Evolutionary conservation across 2,329 filamentous ascomycete genomes (phyloP).

Genomic region (Aspergillus transmontanensis): DNA sequence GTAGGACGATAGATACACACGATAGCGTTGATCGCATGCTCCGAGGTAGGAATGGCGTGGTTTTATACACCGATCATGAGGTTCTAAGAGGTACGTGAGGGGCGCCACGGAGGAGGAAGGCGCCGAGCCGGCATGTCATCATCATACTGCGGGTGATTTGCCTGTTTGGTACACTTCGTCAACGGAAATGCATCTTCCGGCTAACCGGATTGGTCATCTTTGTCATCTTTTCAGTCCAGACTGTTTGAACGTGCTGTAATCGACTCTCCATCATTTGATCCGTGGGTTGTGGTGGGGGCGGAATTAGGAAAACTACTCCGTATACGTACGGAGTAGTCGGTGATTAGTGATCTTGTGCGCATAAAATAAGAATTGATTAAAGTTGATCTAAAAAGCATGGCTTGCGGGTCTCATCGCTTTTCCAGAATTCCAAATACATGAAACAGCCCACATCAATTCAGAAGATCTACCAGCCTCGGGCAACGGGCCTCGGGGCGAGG

Average conservation of each 20-base stretch:
- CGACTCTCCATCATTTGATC: not conserved
- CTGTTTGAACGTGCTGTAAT: not conserved
- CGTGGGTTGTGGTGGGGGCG: not conserved
- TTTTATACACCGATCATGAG: not conserved
- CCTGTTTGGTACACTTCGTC: conserved; percentile 1
- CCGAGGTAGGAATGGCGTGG: not conserved
- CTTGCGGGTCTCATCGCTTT: not conserved
- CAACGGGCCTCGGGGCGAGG: not conserved
- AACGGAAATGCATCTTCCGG: not conserved
- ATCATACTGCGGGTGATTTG: conserved; percentile 6
- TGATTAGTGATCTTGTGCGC: not conserved
- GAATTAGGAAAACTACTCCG: not conserved
- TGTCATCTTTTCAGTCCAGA: not conserved
- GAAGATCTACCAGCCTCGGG: not conserved
- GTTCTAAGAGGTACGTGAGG: not conserved
- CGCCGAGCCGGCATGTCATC: conserved; percentile 7
- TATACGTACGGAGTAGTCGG: no score
- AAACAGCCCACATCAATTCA: not conserved
- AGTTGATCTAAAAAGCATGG: not conserved
- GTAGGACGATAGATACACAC: not conserved
- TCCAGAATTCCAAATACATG: conserved; percentile 7
- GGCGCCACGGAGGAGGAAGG: not conserved
- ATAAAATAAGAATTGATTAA: not conserved
- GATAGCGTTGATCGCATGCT: not conserved
- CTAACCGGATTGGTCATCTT: not conserved